phyloP scores from a whole-genome alignment of 345 rosid species.

The Euclidium syriacum region DNA sequence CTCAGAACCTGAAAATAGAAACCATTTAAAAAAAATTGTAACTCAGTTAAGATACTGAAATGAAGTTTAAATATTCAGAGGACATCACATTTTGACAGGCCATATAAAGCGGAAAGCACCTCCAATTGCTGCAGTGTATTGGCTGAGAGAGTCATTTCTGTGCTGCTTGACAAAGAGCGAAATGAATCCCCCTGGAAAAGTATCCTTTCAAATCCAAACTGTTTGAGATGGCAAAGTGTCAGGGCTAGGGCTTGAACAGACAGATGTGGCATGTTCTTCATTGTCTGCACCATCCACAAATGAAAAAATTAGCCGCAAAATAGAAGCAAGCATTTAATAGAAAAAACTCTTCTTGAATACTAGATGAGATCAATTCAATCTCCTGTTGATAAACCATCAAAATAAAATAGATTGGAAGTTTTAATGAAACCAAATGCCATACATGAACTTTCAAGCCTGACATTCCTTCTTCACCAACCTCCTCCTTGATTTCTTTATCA shows the following conservation, averaged over 20 bases:
- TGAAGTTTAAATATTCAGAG: neutral
- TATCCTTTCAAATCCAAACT: slow-evolving; percentile 89
- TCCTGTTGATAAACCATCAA: neutral
- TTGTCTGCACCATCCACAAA: slow-evolving; percentile 41
- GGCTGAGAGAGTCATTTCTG: slow-evolving; percentile 81
- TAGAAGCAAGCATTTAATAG: neutral
- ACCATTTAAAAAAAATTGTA: slow-evolving; percentile 2
- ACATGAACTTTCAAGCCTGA: slow-evolving; percentile 46
- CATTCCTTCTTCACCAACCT: slow-evolving; percentile 24
- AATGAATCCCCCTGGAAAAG: slow-evolving; percentile 63
- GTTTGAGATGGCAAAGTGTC: slow-evolving; percentile 62
- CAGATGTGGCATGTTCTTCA: slow-evolving; percentile 79
- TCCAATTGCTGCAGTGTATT: slow-evolving; percentile 91
- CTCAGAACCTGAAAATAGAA: slow-evolving; percentile 53
- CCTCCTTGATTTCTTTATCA: slow-evolving; percentile 23
- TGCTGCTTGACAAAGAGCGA: slow-evolving; percentile 60
- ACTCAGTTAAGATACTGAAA: neutral
- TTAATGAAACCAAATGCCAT: neutral
- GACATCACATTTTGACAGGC: neutral
- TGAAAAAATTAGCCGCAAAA: neutral
- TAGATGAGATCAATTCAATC: neutral
- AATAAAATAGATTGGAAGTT: neutral
- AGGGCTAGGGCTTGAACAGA: slow-evolving; percentile 82
- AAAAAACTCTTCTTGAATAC: neutral
- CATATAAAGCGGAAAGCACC: slow-evolving; percentile 35